A percentile compares a stretch with the other conserved stretches of the same genome.
phyloP scores from a whole-genome alignment of 768 basidiomycete species.

The Holtermannia corniformis region DNA sequence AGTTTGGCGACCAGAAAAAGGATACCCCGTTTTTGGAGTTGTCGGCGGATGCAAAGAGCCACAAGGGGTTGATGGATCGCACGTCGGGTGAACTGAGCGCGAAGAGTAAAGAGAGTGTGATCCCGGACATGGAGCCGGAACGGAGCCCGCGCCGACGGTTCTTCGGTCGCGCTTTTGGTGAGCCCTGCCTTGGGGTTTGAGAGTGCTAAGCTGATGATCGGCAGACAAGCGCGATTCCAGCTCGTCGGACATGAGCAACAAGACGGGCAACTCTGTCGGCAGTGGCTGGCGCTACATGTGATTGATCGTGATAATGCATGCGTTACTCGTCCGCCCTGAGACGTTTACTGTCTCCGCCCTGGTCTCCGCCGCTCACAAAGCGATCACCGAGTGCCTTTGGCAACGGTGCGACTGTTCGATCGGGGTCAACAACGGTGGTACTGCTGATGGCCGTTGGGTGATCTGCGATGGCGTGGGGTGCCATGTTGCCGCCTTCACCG shows the following conservation, averaged over 20 bases:
- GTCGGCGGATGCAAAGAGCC: neutral
- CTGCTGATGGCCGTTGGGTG: conserved; percentile 32
- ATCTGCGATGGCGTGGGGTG: conserved; percentile 38
- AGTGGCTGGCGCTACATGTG: neutral
- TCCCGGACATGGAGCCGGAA: neutral
- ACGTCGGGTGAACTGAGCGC: neutral
- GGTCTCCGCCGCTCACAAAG: neutral
- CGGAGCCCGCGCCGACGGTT: neutral
- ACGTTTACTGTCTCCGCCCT: too few species aligned
- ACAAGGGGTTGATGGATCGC: neutral
- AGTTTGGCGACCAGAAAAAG: neutral
- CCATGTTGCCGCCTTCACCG: conserved; percentile 37
- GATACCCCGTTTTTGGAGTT: neutral
- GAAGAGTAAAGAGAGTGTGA: neutral
- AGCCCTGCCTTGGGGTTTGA: neutral
- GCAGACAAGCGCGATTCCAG: neutral
- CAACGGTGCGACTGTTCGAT: conserved; percentile 19
- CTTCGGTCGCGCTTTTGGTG: neutral
- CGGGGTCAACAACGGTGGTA: conserved; percentile 23
- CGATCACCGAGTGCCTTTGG: conserved; percentile 11
- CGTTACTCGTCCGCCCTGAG: too few species aligned
- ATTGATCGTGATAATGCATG: neutral
- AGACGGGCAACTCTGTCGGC: neutral
- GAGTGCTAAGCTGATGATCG: neutral
- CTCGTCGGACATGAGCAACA: neutral